Evolutionary conservation across 768 basidiomycete genomes (phyloP).

Genomic region (Lenzites betulinus): DNA sequence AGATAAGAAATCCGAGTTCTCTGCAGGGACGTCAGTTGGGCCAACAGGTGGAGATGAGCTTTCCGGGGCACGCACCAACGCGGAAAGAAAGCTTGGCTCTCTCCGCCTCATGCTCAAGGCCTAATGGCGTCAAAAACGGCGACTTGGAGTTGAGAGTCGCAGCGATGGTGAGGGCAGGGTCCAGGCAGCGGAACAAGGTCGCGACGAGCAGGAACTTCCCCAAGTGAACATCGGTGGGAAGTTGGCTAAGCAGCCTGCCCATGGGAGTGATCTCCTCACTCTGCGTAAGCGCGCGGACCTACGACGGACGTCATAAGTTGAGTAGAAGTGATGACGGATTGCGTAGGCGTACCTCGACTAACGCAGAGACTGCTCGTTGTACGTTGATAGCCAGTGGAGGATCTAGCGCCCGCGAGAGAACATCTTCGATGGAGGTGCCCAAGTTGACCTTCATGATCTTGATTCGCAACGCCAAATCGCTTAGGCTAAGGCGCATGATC

Average conservation of each 20-base stretch:
- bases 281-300: constrained; percentile 85
- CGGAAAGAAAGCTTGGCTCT: constrained; percentile 80
- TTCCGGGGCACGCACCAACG: constrained; percentile 50
- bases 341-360: constrained; percentile 71
- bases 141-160: constrained; percentile 92
- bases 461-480: constrained; percentile 87
- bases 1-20: constrained; percentile 94
- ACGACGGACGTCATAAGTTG: not conserved
- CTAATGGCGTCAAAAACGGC: constrained; percentile 89
- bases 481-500: constrained; percentile 91
- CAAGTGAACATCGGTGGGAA: constrained; percentile 95
- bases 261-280: constrained; percentile 93
- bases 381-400: constrained; percentile 86
- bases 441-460: constrained; percentile 92
- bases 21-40: constrained; percentile 40
- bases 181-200: constrained; percentile 84
- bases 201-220: constrained; percentile 91
- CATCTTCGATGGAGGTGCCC: constrained; percentile 86
- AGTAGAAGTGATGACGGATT: no score
- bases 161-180: constrained; percentile 95
- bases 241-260: constrained; percentile 85
- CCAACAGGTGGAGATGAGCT: not conserved
- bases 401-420: constrained; percentile 84
- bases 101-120: constrained; percentile 84
- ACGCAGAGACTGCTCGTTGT: constrained; percentile 82